Evolutionary conservation across 352 stramenopile species (phyloP).

Genomic region (Phytophthora colocasiae): DNA sequence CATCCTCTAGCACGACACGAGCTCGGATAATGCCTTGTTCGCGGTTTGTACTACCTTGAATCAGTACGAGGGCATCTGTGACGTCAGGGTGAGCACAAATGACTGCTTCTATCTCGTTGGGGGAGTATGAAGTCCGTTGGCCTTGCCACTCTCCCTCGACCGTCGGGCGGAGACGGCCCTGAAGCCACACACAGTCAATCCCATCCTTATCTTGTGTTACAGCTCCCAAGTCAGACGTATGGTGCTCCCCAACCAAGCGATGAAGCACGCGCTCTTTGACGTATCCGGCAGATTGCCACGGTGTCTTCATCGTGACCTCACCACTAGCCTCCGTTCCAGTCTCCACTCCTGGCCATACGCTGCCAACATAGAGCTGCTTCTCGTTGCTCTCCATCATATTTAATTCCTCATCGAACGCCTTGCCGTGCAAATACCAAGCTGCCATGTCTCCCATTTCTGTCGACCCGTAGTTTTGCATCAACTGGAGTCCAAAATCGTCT

Average conservation of each 20-base stretch:
- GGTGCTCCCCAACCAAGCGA: conserved; percentile 50
- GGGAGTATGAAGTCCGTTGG: conserved; percentile 29
- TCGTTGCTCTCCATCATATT: conserved; percentile 47
- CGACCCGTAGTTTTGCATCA: conserved; percentile 91
- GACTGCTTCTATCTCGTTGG: conserved; percentile 52
- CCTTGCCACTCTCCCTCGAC: conserved; percentile 45
- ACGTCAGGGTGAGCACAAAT: conserved; percentile 50
- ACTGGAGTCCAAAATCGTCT: conserved; percentile 59
- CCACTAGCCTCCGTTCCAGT: conserved; percentile 49
- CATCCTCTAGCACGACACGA: conserved; percentile 46
- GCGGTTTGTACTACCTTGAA: conserved; percentile 32
- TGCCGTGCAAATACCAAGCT: conserved; percentile 64
- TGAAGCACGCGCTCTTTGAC: conserved; percentile 58
- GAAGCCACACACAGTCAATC: conserved; percentile 65
- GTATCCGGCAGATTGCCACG: conserved; percentile 85
- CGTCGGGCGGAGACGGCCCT: conserved; percentile 63
- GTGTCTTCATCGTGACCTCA: conserved; percentile 80
- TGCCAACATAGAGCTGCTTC: conserved; percentile 67
- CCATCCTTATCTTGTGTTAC: conserved; percentile 32
- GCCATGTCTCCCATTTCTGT: conserved; percentile 87
- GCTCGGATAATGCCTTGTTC: conserved; percentile 35
- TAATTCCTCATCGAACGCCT: conserved; percentile 47
- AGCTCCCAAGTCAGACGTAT: conserved; percentile 67
- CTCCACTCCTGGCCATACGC: conserved; percentile 73
- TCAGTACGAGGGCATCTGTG: conserved; percentile 62